Percentiles rank a stretch among this genome's conserved stretches.
phyloP scores from a whole-genome alignment of 495 filamentous ascomycete genomes.

The Letharia lupina region DNA sequence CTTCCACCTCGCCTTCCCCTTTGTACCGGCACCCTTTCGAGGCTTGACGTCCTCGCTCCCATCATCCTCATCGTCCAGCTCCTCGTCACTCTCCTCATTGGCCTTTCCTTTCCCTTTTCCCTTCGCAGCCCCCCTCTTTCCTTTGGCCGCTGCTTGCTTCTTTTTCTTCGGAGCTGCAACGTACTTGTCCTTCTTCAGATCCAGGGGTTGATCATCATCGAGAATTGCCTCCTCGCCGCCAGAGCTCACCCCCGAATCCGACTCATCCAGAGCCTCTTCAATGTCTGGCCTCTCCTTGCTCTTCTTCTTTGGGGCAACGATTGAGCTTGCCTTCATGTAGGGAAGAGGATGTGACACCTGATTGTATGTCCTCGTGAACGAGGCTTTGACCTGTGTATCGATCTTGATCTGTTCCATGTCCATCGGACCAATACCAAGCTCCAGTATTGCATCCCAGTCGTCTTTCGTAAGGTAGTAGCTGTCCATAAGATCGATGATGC shows the following conservation, averaged over 20 bases:
- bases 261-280: slow-evolving; percentile 91
- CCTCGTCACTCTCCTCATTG: slow-evolving; percentile 42
- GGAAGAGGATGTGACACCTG: slow-evolving; percentile 76
- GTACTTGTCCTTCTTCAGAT: slow-evolving; percentile 91
- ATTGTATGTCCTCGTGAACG: slow-evolving; percentile 91
- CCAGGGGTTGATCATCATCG: slow-evolving; percentile 60
- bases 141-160: slow-evolving; percentile 31
- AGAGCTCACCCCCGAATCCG: slow-evolving; percentile 60
- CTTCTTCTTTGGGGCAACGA: slow-evolving; percentile 58
- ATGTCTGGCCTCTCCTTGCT: slow-evolving; percentile 81
- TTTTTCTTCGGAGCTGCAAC: slow-evolving; percentile 77
- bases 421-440: slow-evolving; percentile 84
- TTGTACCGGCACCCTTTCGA: slow-evolving; percentile 41
- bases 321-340: slow-evolving; percentile 85
- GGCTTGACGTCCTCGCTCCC: slow-evolving; percentile 46
- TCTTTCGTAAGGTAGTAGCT: slow-evolving; percentile 94
- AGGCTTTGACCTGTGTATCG: slow-evolving; percentile 72
- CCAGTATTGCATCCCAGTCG: slow-evolving; percentile 85
- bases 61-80: slow-evolving; percentile 32
- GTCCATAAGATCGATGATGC: slow-evolving; percentile 89
- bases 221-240: slow-evolving; percentile 49
- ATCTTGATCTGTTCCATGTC: slow-evolving; percentile 64
- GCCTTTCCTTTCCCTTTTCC: slow-evolving; percentile 48
- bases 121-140: slow-evolving; percentile 37
- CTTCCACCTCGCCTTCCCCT: slow-evolving; percentile 41